Conservation (phyloP, 495 filamentous ascomycete species). For the Acidomyces sp. region DNA sequence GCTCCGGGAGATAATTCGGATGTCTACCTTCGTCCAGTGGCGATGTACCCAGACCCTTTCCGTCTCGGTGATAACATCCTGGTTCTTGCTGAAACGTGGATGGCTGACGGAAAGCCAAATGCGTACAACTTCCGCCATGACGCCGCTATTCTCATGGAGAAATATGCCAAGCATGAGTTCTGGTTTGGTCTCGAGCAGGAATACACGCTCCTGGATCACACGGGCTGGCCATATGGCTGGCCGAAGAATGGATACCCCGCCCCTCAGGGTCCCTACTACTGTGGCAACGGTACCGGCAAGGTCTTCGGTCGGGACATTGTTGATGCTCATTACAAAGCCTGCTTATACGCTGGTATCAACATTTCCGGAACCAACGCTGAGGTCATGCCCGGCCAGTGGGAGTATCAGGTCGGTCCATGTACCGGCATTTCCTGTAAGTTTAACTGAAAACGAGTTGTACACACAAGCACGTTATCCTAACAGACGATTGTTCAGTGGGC, state of each 20-base stretch:
- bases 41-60: slow-evolving; percentile 89
- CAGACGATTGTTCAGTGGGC: no score
- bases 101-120: slow-evolving; percentile 91
- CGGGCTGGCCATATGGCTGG: slow-evolving; percentile 89
- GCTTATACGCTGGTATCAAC: slow-evolving; percentile 78
- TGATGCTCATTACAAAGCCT: slow-evolving; percentile 96
- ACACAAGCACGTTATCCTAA: no score
- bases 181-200: slow-evolving; percentile 99
- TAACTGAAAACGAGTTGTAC: no score
- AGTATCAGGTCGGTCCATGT: slow-evolving; percentile 97
- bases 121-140: slow-evolving; percentile 97
- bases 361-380: slow-evolving; percentile 99
- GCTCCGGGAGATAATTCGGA: slow-evolving; percentile 95
- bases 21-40: slow-evolving; percentile 87
- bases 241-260: slow-evolving; percentile 91
- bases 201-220: slow-evolving; percentile 80
- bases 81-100: slow-evolving; percentile 93
- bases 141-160: slow-evolving; percentile 74
- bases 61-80: slow-evolving; percentile 70
- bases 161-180: slow-evolving; percentile 65
- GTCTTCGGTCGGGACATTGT: slow-evolving; percentile 98
- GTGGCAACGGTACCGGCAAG: slow-evolving; percentile 92
- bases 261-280: slow-evolving; percentile 98
- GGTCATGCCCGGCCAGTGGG: slow-evolving; percentile 98
- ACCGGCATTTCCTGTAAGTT: slow-evolving; percentile 66